Percentiles rank a stretch among this genome's conserved stretches.
Evolutionary conservation across 2,329 filamentous ascomycete genomes (phyloP).

Genomic region (Coleophoma eucalyptorum): DNA sequence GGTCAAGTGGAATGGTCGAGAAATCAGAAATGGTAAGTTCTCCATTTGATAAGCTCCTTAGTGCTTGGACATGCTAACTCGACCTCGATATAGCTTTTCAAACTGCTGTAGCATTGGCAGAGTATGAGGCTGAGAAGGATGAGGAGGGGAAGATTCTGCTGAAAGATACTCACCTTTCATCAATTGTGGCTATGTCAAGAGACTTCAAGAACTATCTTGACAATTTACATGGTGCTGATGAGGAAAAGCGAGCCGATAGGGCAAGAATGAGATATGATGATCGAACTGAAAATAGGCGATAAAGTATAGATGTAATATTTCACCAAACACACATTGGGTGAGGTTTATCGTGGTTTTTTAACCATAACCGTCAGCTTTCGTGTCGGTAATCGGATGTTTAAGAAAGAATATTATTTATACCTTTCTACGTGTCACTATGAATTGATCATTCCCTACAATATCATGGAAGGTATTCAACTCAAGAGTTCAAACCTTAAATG

Average conservation of each 20-base stretch:
- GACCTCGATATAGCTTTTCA: constrained; percentile 6
- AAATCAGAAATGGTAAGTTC: constrained; percentile 7
- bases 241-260: constrained; percentile 2
- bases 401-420: no score
- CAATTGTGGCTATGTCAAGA: constrained; percentile 7
- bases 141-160: constrained; percentile 6
- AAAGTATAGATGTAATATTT: no score
- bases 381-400: no score
- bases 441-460: no score
- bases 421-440: no score
- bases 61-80: background rate
- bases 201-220: constrained; percentile 10
- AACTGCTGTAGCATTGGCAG: constrained; percentile 11
- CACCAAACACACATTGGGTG: no score
- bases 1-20: constrained; percentile 5
- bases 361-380: no score
- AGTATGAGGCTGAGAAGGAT: constrained; percentile 10
- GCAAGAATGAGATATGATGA: background rate
- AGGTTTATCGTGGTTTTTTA: no score
- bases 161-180: constrained; percentile 5
- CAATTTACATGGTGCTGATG: constrained; percentile 1
- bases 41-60: background rate
- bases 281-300: no score
- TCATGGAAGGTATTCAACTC: no score
- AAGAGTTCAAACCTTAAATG: no score